Percentiles rank a stretch among this genome's conserved stretches.
Conservation (phyloP, 2,329 filamentous ascomycete genomes). For the Alternaria dauci region DNA sequence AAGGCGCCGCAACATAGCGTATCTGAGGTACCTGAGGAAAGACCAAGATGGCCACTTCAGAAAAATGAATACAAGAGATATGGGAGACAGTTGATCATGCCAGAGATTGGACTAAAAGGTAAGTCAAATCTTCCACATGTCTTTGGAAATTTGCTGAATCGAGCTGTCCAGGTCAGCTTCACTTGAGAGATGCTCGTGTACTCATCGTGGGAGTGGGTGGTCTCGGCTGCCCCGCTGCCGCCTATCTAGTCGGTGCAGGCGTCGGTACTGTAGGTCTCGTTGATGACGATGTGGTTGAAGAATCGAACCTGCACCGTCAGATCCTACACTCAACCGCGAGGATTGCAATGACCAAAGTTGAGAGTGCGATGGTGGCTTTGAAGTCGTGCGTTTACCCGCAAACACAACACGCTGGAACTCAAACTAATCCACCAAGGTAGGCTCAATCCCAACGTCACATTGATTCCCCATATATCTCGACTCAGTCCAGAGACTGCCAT, state of each 20-base stretch:
- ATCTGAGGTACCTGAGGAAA: constrained; percentile 11
- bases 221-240: constrained; percentile 87
- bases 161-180: constrained; percentile 71
- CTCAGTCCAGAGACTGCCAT: constrained; percentile 74
- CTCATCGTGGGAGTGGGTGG: constrained; percentile 89
- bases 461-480: constrained; percentile 68
- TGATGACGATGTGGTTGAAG: constrained; percentile 87
- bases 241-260: constrained; percentile 91
- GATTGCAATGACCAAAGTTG: constrained; percentile 80
- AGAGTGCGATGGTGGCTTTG: constrained; percentile 66
- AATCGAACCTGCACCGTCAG: constrained; percentile 92
- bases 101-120: constrained; percentile 80
- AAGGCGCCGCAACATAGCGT: constrained; percentile 1
- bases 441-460: constrained; percentile 76
- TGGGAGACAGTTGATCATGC: constrained; percentile 88
- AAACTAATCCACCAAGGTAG: constrained; percentile 51
- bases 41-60: constrained; percentile 69
- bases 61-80: constrained; percentile 84
- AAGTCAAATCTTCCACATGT: constrained; percentile 15
- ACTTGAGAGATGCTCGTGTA: constrained; percentile 73
- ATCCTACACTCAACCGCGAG: constrained; percentile 77
- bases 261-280: constrained; percentile 83
- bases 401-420: background rate
- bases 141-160: background rate
- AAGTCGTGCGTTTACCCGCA: constrained; percentile 50